A percentile compares a stretch with the other conserved stretches of the same genome.
These are phyloP conservation scores for Gossypium laxum DNA, from an alignment of 441 rosid species.

Conservation along the genomic window DNA sequence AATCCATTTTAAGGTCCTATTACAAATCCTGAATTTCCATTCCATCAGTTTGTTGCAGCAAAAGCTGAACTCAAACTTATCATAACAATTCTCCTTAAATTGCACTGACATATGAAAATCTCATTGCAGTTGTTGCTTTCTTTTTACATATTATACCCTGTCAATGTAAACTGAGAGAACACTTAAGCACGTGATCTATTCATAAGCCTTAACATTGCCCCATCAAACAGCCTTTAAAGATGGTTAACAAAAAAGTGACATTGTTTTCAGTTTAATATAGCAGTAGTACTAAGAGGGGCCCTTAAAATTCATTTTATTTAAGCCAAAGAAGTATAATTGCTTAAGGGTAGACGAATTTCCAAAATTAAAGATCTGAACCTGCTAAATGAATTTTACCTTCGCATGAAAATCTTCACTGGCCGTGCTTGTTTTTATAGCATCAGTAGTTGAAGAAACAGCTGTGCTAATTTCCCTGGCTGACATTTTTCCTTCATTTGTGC, in stretches of 20 bases:
- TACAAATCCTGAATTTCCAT: neutral
- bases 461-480: conserved; percentile 24
- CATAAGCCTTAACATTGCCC: neutral
- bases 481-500: conserved; percentile 16
- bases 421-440: conserved; percentile 24
- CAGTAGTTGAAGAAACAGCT: conserved; percentile 22
- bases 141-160: neutral
- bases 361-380: conserved; percentile 1
- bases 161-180: neutral
- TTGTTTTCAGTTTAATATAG: neutral
- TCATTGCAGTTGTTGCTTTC: neutral
- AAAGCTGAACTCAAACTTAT: neutral
- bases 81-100: neutral
- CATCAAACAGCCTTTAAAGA: neutral
- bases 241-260: neutral
- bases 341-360: neutral
- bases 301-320: neutral
- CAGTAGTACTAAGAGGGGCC: neutral
- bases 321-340: neutral
- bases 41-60: neutral
- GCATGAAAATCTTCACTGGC: conserved; percentile 30
- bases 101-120: neutral
- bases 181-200: neutral
- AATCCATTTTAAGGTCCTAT: neutral
- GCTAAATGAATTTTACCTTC: conserved; percentile 38